Evolutionary conservation across 1,284 basidiomycete genomes (phyloP).

Genomic region (Gastroboletus turbinatus): DNA sequence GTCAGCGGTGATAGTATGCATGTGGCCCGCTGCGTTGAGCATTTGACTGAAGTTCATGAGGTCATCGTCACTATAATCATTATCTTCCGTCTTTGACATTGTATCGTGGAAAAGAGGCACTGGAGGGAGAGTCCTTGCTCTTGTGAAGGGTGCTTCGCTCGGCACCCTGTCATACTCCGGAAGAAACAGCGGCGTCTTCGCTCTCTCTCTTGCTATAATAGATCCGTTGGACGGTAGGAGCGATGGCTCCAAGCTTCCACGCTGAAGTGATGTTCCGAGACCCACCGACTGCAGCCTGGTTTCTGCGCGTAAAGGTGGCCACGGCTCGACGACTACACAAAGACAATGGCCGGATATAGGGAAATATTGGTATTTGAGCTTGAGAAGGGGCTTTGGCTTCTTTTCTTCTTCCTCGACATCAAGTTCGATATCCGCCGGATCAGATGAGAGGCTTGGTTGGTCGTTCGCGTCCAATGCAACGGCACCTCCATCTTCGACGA

Average conservation of each 20-base stretch:
- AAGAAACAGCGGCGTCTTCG: constrained; percentile 64
- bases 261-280: constrained; percentile 26
- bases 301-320: constrained; percentile 50
- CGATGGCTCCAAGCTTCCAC: constrained; percentile 37
- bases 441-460: constrained; percentile 1
- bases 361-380: constrained; percentile 67
- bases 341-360: constrained; percentile 66
- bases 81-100: constrained; percentile 36
- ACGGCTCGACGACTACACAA: constrained; percentile 78
- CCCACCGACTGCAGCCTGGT: constrained; percentile 39
- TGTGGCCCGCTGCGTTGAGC: constrained; percentile 57
- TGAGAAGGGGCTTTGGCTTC: constrained; percentile 69
- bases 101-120: constrained; percentile 47
- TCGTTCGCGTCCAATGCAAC: neutral
- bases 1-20: constrained; percentile 55
- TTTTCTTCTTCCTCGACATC: constrained; percentile 56
- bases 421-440: constrained; percentile 16
- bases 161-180: constrained; percentile 52
- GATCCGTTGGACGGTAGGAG: constrained; percentile 29
- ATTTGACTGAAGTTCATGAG: constrained; percentile 76
- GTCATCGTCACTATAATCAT: constrained; percentile 40
- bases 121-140: constrained; percentile 35
- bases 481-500: neutral
- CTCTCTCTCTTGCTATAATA: constrained; percentile 24
- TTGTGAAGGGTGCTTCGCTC: constrained; percentile 38